Base-by-base conservation (phyloP, 1,284 basidiomycete species). In the Amylostereum areolatum region DNA sequence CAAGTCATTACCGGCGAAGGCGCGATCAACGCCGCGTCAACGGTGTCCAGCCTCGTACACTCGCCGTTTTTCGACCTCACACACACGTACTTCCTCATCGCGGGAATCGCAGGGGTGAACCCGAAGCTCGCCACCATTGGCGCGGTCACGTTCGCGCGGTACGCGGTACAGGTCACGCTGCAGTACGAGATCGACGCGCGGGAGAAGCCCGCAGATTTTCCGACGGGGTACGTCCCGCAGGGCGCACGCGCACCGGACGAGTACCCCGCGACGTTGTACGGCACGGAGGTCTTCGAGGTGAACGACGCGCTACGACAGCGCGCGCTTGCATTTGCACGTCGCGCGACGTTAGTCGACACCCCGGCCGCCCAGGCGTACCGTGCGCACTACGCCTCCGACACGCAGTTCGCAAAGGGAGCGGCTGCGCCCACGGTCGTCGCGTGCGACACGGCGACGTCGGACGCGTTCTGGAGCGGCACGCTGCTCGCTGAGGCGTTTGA, bases 211-310 rank as follows among this genome's bases (percentile, higher is more conserved):
- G 35, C 53, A 12, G 64, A 68, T 51, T 77, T 72, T 63, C 54
- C 64, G 2, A 71, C 70, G 1, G 74, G 72, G 1, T 75, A 73
- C 59, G 67, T 71, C 51, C 61, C 64, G 7, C 64, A 63, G 37
- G 71, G 69, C 1, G 61, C 71, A 3, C 55, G 39, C 27, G 55
- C 54, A n/a, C 71, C 72, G 0, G 64, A 60, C 34, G 43, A 65
- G 32, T 62, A 62, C 45, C 66, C 70, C 1, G 49, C 51, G 7
- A 54, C 54, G 27, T 58, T 72, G 32, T 75, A 77, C 55, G 76
- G 76, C 28, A 76, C 74, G 10, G 75, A 78, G 62, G 67, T 77
- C 8, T 78, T 71, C 56, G 72, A 74, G 59, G 59, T 78, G 48
- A 77, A 77, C 61, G 70, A 71, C 32, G 66, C 65, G 48, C 62